phyloP scores from a whole-genome alignment of 352 stramenopile species.

The Globisporangium recalcitrans region DNA sequence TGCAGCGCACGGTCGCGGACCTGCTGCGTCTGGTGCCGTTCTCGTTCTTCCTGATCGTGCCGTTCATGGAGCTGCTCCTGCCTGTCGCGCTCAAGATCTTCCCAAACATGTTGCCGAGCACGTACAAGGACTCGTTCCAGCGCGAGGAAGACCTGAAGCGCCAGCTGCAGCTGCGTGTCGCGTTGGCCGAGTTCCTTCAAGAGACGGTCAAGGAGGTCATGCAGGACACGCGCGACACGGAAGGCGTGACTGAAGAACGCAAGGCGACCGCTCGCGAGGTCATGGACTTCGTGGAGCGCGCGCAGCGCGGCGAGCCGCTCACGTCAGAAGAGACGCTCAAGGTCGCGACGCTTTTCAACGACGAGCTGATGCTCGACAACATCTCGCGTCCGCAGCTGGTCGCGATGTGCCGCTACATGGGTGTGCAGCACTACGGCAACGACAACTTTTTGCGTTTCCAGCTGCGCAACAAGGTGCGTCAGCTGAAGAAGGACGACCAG shows the following conservation, averaged over 20 bases:
- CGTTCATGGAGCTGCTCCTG: slow-evolving; percentile 98
- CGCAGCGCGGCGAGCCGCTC: slow-evolving; percentile 71
- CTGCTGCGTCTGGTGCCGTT: slow-evolving; percentile 97
- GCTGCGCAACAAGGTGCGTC: slow-evolving; percentile 88
- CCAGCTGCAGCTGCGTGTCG: slow-evolving; percentile 93
- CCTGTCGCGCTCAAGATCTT: slow-evolving; percentile 97
- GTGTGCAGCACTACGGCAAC: slow-evolving; percentile 93
- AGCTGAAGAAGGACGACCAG: slow-evolving; percentile 97
- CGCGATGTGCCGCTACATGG: slow-evolving; percentile 97
- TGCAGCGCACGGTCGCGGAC: slow-evolving; percentile 95
- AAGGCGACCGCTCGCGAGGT: slow-evolving; percentile 79
- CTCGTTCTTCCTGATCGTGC: slow-evolving; percentile 96
- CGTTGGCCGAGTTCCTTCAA: slow-evolving; percentile 96
- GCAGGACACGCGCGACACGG: slow-evolving; percentile 75
- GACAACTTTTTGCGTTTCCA: slow-evolving; percentile 97
- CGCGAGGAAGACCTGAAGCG: slow-evolving; percentile 98
- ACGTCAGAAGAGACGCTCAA: slow-evolving; percentile 78
- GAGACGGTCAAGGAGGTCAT: slow-evolving; percentile 93
- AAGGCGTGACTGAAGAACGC: slow-evolving; percentile 71
- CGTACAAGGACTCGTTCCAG: slow-evolving; percentile 95
- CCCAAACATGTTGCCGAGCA: slow-evolving; percentile 98
- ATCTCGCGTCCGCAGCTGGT: slow-evolving; percentile 96
- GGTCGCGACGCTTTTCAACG: slow-evolving; percentile 94
- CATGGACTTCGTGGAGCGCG: slow-evolving; percentile 79
- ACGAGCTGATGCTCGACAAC: slow-evolving; percentile 98